Percentiles rank a stretch among this genome's conserved stretches.
Conservation (phyloP, 495 filamentous ascomycete species). For the Podospora comata region DNA sequence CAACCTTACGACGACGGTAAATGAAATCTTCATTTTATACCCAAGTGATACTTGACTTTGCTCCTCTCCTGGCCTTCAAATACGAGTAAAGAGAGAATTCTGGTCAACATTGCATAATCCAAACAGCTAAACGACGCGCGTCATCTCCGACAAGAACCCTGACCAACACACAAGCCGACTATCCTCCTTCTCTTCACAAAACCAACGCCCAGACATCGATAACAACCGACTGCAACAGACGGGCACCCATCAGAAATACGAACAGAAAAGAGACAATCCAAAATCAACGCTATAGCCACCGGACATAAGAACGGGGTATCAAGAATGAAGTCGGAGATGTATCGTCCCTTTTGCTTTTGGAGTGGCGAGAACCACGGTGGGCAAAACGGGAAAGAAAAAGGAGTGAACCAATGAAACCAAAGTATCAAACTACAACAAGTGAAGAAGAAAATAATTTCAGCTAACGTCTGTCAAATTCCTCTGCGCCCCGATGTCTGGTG, state of each 20-base stretch:
- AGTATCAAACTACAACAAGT: neutral
- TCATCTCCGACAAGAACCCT: neutral
- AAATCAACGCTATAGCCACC: neutral
- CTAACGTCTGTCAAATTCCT: neutral
- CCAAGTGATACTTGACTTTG: too few species aligned
- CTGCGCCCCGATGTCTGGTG: neutral
- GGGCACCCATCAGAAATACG: neutral
- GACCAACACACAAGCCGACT: too few species aligned
- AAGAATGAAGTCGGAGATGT: neutral
- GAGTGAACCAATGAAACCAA: neutral
- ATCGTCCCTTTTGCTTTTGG: neutral
- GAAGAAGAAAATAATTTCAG: neutral
- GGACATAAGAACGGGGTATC: neutral
- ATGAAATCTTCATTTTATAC: neutral
- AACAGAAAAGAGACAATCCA: neutral
- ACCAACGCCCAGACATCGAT: neutral
- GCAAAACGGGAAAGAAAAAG: neutral
- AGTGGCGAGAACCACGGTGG: neutral
- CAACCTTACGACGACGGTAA: neutral
- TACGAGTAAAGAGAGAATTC: neutral
- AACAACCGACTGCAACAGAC: too few species aligned
- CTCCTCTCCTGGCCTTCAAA: too few species aligned
- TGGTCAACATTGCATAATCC: neutral
- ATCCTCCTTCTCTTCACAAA: neutral
- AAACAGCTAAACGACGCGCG: neutral